Conservation (phyloP, 306 rosid genomes). For the Quercus gilva region DNA sequence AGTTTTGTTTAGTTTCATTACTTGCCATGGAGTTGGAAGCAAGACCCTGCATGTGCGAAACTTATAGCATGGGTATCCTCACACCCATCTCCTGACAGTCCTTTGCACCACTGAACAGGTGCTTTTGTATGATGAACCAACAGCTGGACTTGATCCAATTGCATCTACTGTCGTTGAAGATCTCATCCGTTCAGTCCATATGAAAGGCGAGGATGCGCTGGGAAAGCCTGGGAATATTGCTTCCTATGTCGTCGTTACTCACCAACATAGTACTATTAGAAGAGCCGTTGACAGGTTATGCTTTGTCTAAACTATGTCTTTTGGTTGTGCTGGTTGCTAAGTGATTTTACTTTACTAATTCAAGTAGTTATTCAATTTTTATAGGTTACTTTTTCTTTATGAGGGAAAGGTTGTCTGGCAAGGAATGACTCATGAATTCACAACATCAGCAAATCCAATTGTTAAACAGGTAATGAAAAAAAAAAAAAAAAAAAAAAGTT, state of each 20-base stretch:
- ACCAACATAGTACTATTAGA: slow-evolving; percentile 93
- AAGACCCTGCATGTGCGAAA: not conserved
- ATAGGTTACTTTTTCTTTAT: slow-evolving; percentile 79
- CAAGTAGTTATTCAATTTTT: slow-evolving; percentile 16
- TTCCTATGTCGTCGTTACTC: slow-evolving; percentile 93
- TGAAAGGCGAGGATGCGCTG: slow-evolving; percentile 65
- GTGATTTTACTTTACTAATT: not conserved
- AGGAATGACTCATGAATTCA: slow-evolving; percentile 93
- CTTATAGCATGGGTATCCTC: not conserved
- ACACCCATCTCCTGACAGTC: slow-evolving; percentile 7
- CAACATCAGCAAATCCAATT: slow-evolving; percentile 75
- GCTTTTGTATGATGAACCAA: slow-evolving; percentile 93
- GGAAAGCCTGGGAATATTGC: slow-evolving; percentile 82
- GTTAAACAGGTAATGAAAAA: slow-evolving; percentile 71
- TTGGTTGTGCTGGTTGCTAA: not conserved
- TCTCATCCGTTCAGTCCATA: slow-evolving; percentile 90
- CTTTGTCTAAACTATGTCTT: not conserved
- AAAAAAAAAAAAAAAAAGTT: not conserved
- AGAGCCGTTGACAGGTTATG: slow-evolving; percentile 92
- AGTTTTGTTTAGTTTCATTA: not conserved
- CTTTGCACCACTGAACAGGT: slow-evolving; percentile 49
- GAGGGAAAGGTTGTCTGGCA: slow-evolving; percentile 97
- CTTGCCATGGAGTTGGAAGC: not conserved
- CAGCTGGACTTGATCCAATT: slow-evolving; percentile 99
- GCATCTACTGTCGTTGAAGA: slow-evolving; percentile 99